Evolutionary conservation across 1,139 yeast species (phyloP).

Genomic region (Keqinozyma sinolaborantium): DNA sequence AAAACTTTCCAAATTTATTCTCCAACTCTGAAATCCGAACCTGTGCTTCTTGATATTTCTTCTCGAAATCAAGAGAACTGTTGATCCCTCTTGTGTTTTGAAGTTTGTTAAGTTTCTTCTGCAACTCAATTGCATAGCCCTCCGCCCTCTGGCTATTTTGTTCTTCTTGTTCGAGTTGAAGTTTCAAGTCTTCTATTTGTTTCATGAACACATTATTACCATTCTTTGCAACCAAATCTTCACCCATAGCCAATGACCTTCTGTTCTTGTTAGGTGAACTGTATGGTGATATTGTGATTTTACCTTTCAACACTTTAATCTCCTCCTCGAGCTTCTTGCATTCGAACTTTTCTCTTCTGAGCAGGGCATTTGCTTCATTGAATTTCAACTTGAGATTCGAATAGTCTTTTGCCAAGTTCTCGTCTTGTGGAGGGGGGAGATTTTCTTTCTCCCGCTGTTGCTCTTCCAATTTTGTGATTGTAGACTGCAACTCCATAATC

Average conservation of each 20-base stretch:
- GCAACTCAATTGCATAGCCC: slow-evolving; percentile 43
- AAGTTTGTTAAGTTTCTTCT: slow-evolving; percentile 41
- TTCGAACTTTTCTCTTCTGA: slow-evolving; percentile 53
- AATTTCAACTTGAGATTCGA: slow-evolving; percentile 49
- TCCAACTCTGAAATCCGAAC: slow-evolving; percentile 32
- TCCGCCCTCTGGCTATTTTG: slow-evolving; percentile 43
- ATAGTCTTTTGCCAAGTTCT: slow-evolving; percentile 40
- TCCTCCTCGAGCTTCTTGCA: slow-evolving; percentile 57
- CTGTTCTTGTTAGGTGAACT: slow-evolving; percentile 22
- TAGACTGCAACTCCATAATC: slow-evolving; percentile 20
- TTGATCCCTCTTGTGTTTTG: slow-evolving; percentile 40
- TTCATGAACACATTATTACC: slow-evolving; percentile 21
- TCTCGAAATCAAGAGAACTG: slow-evolving; percentile 33
- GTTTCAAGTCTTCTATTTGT: slow-evolving; percentile 35
- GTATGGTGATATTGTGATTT: slow-evolving; percentile 24
- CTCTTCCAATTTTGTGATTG: slow-evolving; percentile 19
- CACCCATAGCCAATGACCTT: slow-evolving; percentile 35
- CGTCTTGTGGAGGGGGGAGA: slow-evolving; percentile 26
- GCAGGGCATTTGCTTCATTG: slow-evolving; percentile 48
- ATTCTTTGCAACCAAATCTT: slow-evolving; percentile 17
- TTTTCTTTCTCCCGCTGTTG: slow-evolving; percentile 35
- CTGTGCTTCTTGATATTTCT: slow-evolving; percentile 36
- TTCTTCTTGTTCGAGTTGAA: slow-evolving; percentile 39
- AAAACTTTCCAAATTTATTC: slow-evolving; percentile 22
- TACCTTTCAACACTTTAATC: slow-evolving; percentile 49